Conservation (phyloP, 2,329 filamentous ascomycete genomes). For the Exophiala spinifera region DNA sequence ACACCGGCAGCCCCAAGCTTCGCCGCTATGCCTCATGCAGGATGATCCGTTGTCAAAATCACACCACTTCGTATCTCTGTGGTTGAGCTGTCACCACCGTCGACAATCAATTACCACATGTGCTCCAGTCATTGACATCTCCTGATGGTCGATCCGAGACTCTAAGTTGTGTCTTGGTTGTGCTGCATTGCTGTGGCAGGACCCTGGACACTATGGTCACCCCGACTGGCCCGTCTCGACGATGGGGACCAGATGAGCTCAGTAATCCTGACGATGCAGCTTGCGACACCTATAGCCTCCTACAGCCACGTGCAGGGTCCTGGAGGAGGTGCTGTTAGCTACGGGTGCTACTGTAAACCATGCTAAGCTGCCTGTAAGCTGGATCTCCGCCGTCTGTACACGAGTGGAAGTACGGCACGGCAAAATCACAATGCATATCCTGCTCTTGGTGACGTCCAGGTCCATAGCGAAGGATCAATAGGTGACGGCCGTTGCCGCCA, state of each 20-base stretch:
- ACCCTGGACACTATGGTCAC: not conserved
- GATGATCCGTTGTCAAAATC: not conserved
- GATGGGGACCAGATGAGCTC: not conserved
- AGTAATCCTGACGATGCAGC: not conserved
- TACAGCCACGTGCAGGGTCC: conserved; percentile 16
- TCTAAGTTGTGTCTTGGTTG: too few relatives aligned
- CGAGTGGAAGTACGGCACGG: not conserved
- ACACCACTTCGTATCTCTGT: not conserved
- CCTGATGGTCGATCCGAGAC: not conserved
- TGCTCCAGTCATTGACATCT: not conserved
- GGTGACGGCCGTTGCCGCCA: not conserved
- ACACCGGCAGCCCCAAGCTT: not conserved
- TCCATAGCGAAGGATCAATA: not conserved
- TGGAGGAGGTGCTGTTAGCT: not conserved
- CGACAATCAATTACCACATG: not conserved
- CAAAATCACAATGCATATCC: too few relatives aligned
- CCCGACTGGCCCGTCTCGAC: not conserved
- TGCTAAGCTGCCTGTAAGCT: too few relatives aligned
- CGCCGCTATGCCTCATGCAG: not conserved
- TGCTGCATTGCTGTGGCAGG: too few relatives aligned
- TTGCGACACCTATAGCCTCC: not conserved
- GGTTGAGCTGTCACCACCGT: not conserved
- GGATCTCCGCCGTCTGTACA: not conserved
- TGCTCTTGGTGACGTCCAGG: not conserved
- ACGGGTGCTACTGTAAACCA: not conserved